Conservation (phyloP, 805 yeast species). For the Wickerhamiella kazuoi region DNA sequence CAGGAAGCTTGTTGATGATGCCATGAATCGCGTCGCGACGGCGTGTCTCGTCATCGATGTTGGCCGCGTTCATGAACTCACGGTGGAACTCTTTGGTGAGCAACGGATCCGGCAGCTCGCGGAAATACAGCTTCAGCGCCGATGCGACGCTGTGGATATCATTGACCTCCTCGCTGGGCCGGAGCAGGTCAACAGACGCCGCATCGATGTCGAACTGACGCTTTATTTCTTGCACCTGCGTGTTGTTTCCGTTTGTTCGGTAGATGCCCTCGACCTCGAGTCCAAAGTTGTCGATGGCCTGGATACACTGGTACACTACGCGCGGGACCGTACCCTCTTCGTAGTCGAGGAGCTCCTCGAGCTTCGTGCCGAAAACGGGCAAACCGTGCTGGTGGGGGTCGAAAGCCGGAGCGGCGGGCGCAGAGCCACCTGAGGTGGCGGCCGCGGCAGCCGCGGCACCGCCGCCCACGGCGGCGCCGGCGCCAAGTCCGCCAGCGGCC, state of each 20-base stretch:
- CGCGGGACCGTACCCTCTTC: slow-evolving; percentile 89
- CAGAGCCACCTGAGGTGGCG: background rate
- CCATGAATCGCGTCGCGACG: slow-evolving; percentile 68
- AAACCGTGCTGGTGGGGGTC: slow-evolving; percentile 12
- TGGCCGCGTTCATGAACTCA: slow-evolving; percentile 51
- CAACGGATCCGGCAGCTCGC: slow-evolving; percentile 73
- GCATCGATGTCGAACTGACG: slow-evolving; percentile 52
- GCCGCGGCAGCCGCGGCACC: slow-evolving; percentile 17
- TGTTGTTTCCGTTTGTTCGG: slow-evolving; percentile 62
- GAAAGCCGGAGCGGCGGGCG: background rate
- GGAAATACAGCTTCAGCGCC: slow-evolving; percentile 64
- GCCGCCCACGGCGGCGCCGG: too few species aligned
- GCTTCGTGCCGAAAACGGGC: slow-evolving; percentile 64
- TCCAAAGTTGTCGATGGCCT: slow-evolving; percentile 73
- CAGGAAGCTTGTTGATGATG: slow-evolving; percentile 76
- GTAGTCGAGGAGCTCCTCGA: slow-evolving; percentile 56
- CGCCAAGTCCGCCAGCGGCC: background rate
- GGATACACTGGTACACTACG: slow-evolving; percentile 74
- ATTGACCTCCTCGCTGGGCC: slow-evolving; percentile 43
- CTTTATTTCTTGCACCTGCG: slow-evolving; percentile 55
- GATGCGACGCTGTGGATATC: slow-evolving; percentile 84
- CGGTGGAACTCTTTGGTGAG: slow-evolving; percentile 46
- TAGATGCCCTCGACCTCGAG: slow-evolving; percentile 77
- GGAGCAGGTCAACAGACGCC: slow-evolving; percentile 32
- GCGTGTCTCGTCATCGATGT: slow-evolving; percentile 41